A percentile compares a stretch with the other conserved stretches of the same genome.
phyloP scores from a whole-genome alignment of 169 alveolate species.

The Cryptosporidium bovis region DNA sequence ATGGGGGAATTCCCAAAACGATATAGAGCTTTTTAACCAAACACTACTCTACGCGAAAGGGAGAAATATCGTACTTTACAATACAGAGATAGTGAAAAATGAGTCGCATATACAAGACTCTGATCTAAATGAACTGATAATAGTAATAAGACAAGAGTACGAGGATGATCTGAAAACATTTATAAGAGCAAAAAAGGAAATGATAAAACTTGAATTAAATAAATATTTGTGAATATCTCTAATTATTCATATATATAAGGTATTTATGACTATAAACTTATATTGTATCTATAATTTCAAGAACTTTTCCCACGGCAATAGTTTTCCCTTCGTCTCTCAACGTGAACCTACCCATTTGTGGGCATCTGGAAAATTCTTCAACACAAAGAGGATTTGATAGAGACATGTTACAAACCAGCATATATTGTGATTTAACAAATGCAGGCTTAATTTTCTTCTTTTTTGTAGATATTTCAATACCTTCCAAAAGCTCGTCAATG shows the following conservation, averaged over 20 bases:
- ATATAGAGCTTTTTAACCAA: slow-evolving; percentile 35
- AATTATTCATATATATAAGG: background rate
- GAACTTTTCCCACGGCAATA: slow-evolving; percentile 89
- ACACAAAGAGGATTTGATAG: slow-evolving; percentile 88
- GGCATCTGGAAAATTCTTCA: slow-evolving; percentile 89
- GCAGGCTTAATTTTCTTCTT: slow-evolving; percentile 85
- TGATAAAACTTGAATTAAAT: background rate
- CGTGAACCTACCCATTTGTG: slow-evolving; percentile 95
- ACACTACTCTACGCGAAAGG: slow-evolving; percentile 31
- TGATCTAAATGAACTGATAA: background rate
- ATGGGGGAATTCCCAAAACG: slow-evolving; percentile 40
- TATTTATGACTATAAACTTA: background rate
- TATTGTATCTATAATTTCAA: slow-evolving; percentile 78
- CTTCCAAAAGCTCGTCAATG: slow-evolving; percentile 82
- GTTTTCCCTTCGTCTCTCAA: slow-evolving; percentile 95
- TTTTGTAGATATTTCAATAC: slow-evolving; percentile 82
- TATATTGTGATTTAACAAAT: slow-evolving; percentile 84
- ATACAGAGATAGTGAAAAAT: background rate
- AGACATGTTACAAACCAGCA: slow-evolving; percentile 78
- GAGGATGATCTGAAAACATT: slow-evolving; percentile 70
- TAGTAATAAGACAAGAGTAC: slow-evolving; percentile 25
- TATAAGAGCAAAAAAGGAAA: slow-evolving; percentile 37
- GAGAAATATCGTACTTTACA: slow-evolving; percentile 34
- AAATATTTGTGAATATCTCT: background rate
- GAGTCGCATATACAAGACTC: background rate